phyloP scores from a whole-genome alignment of 352 stramenopile genomes.

The Phytophthora cajani region DNA sequence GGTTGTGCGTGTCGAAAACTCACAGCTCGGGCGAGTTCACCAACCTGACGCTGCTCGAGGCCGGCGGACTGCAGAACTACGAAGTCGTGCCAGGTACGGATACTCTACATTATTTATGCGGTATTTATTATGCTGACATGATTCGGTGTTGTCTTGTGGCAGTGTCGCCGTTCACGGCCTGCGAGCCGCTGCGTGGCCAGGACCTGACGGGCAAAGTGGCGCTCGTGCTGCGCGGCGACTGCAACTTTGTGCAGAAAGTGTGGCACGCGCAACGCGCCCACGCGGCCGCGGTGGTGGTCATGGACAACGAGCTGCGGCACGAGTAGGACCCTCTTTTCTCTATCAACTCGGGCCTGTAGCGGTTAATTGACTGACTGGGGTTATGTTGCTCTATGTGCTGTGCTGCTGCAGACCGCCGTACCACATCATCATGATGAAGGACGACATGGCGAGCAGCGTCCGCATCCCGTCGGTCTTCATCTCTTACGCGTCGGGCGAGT shows the following conservation, averaged over 20 bases:
- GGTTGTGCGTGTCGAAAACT: slow-evolving; percentile 6
- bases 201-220: slow-evolving; percentile 71
- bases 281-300: slow-evolving; percentile 73
- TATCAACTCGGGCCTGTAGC: too few species aligned
- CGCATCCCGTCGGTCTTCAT: slow-evolving; percentile 80
- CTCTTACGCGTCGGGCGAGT: slow-evolving; percentile 68
- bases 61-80: slow-evolving; percentile 34
- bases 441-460: slow-evolving; percentile 70
- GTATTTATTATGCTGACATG: background rate
- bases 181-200: slow-evolving; percentile 54
- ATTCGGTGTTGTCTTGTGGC: background rate
- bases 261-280: slow-evolving; percentile 68
- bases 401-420: slow-evolving; percentile 56
- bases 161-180: slow-evolving; percentile 71
- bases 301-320: slow-evolving; percentile 66
- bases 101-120: background rate
- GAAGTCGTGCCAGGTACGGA: slow-evolving; percentile 54
- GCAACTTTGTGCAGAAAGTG: slow-evolving; percentile 66
- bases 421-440: slow-evolving; percentile 89
- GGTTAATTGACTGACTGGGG: background rate
- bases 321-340: slow-evolving; percentile 41
- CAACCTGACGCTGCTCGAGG: slow-evolving; percentile 55
- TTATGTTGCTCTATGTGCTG: background rate
- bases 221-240: slow-evolving; percentile 78
- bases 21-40: slow-evolving; percentile 77